Evolutionary conservation across 1,284 basidiomycete genomes (phyloP), one percentile per base, ranked within the genome.

Genomic region (Phellopilus nigrolimitatus): DNA sequence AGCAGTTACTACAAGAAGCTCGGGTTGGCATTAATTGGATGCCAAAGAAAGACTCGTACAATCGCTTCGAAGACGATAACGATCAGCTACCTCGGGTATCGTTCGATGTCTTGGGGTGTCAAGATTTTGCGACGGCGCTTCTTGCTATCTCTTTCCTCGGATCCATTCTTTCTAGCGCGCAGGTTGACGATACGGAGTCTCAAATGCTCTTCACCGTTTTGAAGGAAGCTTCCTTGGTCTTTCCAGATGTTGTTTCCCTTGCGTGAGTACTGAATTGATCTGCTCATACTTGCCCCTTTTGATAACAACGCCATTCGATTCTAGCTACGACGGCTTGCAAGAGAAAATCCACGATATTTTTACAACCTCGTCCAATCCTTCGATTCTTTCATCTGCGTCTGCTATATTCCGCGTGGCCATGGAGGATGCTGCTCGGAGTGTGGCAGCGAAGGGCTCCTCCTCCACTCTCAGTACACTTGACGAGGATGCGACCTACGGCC

Each of bases 311-410:
- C 31, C 41, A 46, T 51, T 46, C 24, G 24, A 28, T 28, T 37
- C 6, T 56, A 92, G 89, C 12, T 92, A 90, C 60, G 89, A 92
- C 53, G 77, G 77, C 39, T 63, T 93, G 42, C 82, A 90, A 61
- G 88, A 91, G 48, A 81, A 82, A 55, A 81, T 93, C 62, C 83
- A 81, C 56, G 83, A 87, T n/a, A 76, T 80, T 0, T 82, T 93
- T 57, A 77, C 81, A 24, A 84, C 79, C 49, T 85, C 87, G 1
- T 79, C 84, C 5, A 90, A 88, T 56, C 73, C 86, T 2, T 69
- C 75, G 1, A 84, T 92, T 57, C 78, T 93, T 51, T 73, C 76
- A 36, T 76, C 84, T 13, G 82, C 84, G 19, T 86, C 88, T 3
- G 80, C 74, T 54, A 82, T 94, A 53, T 88, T 91, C 68, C 78